Evolutionary conservation across 106 monocot species (phyloP), one percentile per base, ranked within the genome.

Genomic region (Cymbidium sinense): DNA sequence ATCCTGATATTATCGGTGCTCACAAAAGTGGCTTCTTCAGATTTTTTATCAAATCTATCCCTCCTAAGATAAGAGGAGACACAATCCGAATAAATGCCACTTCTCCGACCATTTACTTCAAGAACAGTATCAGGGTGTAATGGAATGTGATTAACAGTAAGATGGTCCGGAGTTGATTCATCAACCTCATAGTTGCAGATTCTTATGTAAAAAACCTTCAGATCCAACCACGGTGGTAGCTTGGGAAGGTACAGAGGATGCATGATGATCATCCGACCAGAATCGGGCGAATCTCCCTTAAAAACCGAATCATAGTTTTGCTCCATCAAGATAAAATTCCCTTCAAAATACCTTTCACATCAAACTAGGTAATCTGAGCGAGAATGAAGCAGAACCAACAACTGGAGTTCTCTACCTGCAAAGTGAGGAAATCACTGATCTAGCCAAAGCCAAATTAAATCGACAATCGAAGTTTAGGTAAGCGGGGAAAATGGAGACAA

Each of bases 1-100:
- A 47, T 87, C 67, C 84, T 83, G 27, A 96, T 77, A 51, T 70
- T 87, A 77, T 93, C 90, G n/a, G 93, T 93, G 79, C 85, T 81
- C 8, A 93, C 89, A 78, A 89, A 96, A 34, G 47, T 47, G 47
- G 77, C 88, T 81, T 90, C 89, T 70, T 85, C 87, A 31, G 83
- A 86, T 47, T 47, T 47, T 70, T 85, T 89, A 81, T 91, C 93
- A 58, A 87, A 80, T 61, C 93, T 79, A 39, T 91, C 90, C 50
- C 87, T 81, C 50, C 91, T 80, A 44, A 96, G 95, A 20, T 50
- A 23, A 43, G 81, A 86, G 65, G 90, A 84, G 28, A 86, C 79
- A 50, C 65, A 78, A 29, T 85, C 84, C 2, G 77, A 79, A 43
- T 77, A 79, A 27, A 84, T 77, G 62, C 78, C 73, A 35, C 83